phyloP scores from a whole-genome alignment of 1,139 yeast genomes.

The Hanseniaspora gamundiae region DNA sequence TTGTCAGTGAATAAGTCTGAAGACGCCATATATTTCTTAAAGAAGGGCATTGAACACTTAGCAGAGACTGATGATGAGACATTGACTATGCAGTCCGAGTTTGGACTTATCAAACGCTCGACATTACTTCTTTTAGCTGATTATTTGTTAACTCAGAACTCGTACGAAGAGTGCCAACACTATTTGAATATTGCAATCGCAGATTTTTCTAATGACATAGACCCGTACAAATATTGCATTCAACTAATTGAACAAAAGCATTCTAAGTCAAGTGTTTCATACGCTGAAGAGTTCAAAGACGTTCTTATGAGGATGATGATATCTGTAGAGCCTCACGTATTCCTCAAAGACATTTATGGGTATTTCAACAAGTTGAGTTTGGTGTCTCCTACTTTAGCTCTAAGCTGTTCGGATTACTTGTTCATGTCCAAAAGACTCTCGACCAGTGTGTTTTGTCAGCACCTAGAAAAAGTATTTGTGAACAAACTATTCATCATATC shows the following conservation, averaged over 20 bases:
- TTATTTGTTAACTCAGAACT: slow-evolving; percentile 9
- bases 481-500: slow-evolving; percentile 10
- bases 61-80: background rate
- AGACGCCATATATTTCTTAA: too few species aligned
- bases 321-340: slow-evolving; percentile 13
- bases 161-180: slow-evolving; percentile 9
- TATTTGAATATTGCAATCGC: slow-evolving; percentile 11
- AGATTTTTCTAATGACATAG: slow-evolving; percentile 11
- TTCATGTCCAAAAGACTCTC: slow-evolving; percentile 18
- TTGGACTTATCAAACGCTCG: slow-evolving; percentile 10
- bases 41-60: too few species aligned
- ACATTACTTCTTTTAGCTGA: slow-evolving; percentile 16
- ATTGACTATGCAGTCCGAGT: background rate
- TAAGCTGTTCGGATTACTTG: slow-evolving; percentile 22
- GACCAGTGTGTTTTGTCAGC: slow-evolving; percentile 12
- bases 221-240: slow-evolving; percentile 16
- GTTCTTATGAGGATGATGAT: slow-evolving; percentile 22
- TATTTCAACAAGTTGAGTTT: slow-evolving; percentile 15
- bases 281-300: slow-evolving; percentile 13
- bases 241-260: slow-evolving; percentile 10
- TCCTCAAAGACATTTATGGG: slow-evolving; percentile 12
- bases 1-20: too few species aligned
- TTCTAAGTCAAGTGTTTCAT: background rate
- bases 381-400: slow-evolving; percentile 16
- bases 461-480: slow-evolving; percentile 16